Evolutionary conservation across 345 rosid genomes (phyloP).

Genomic region (Corchorus capsularis): DNA sequence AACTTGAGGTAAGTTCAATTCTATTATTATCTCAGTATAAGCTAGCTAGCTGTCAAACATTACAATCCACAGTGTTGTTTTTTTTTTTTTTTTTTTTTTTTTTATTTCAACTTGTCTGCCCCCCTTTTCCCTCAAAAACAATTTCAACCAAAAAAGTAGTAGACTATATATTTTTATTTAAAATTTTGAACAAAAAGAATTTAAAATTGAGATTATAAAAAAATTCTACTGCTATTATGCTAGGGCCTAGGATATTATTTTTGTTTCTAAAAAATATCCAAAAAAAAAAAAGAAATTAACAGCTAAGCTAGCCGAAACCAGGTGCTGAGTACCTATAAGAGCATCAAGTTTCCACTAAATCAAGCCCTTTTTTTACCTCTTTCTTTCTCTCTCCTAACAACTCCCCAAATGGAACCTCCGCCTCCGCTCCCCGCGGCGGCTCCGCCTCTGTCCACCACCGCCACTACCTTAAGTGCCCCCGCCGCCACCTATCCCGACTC

Average conservation of each 20-base stretch:
- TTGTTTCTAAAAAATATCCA: not conserved
- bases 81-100: too few relatives aligned
- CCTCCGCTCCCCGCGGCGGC: conserved; percentile 14
- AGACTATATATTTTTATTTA: too few relatives aligned
- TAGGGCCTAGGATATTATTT: not conserved
- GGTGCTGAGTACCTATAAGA: conserved; percentile 30
- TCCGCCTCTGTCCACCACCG: conserved; percentile 26
- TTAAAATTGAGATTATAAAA: not conserved
- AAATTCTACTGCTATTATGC: not conserved
- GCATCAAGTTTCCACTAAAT: not conserved
- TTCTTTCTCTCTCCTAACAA: not conserved
- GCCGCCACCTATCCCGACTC: conserved; percentile 53
- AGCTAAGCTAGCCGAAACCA: conserved; percentile 25
- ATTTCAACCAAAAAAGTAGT: too few relatives aligned
- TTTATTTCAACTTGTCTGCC: too few relatives aligned
- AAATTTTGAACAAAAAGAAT: too few relatives aligned
- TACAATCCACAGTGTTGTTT: not conserved
- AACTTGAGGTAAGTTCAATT: too few relatives aligned
- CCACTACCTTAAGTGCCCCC: conserved; percentile 21
- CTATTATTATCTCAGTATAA: too few relatives aligned
- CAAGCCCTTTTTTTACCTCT: not conserved
- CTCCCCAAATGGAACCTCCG: conserved; percentile 37
- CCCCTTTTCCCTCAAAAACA: not conserved
- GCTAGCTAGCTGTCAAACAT: conserved; percentile 23
- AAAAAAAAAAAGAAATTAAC: not conserved